A percentile compares a stretch with the other conserved stretches of the same genome.
Evolutionary conservation across 1,284 basidiomycete species (phyloP).

Genomic region (Hypsizygus ulmarius): DNA sequence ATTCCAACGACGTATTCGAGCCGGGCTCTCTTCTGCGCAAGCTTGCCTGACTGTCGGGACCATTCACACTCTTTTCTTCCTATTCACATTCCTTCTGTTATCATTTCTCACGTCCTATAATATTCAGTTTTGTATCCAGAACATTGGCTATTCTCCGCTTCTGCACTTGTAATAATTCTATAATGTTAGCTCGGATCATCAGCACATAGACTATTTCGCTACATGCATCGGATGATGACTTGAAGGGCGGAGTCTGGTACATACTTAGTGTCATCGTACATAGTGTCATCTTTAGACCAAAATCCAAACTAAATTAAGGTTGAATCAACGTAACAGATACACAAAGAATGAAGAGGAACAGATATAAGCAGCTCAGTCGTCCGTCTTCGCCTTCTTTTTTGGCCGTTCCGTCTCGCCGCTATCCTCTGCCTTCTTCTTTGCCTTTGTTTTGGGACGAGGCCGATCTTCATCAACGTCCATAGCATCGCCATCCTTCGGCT

Average conservation of each 20-base stretch:
- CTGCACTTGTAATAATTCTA: constrained; percentile 15
- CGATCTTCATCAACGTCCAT: constrained; percentile 29
- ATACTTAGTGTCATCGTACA: no score
- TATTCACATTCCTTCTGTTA: constrained; percentile 8
- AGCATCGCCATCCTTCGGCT: constrained; percentile 32
- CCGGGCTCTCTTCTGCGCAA: constrained; percentile 67
- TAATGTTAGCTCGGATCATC: constrained; percentile 3
- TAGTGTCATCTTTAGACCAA: background rate
- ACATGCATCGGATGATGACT: constrained; percentile 6
- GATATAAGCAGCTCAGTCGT: constrained; percentile 23
- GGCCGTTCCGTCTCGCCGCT: constrained; percentile 54
- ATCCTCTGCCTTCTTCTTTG: constrained; percentile 39
- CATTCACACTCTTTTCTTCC: background rate
- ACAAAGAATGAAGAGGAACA: constrained; percentile 12
- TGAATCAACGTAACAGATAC: constrained; percentile 15
- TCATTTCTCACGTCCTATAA: constrained; percentile 1
- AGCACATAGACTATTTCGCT: constrained; percentile 15
- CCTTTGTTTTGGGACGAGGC: constrained; percentile 42
- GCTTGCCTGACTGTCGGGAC: constrained; percentile 27
- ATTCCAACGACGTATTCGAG: constrained; percentile 47
- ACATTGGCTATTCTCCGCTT: background rate
- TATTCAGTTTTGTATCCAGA: background rate
- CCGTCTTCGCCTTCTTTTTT: constrained; percentile 69
- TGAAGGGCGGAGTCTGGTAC: background rate
- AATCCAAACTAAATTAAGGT: constrained; percentile 9